Evolutionary conservation across 1,139 yeast species (phyloP).

Genomic region (Spencermartinsiella ligniputridi): DNA sequence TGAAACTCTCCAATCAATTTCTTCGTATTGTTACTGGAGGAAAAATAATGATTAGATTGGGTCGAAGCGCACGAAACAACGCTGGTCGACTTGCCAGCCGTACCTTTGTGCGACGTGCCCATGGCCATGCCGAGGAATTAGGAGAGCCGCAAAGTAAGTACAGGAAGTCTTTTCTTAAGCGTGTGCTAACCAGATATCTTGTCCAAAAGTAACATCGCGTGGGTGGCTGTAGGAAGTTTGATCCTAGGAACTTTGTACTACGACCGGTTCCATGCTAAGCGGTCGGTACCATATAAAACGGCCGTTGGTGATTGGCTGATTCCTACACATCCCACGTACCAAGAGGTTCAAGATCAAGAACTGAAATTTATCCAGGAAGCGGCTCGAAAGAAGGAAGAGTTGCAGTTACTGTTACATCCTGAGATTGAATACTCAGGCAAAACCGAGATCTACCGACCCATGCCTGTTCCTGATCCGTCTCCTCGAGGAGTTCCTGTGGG

Average conservation of each 20-base stretch:
- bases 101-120: constrained; percentile 16
- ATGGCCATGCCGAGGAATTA: constrained; percentile 1
- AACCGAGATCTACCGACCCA: constrained; percentile 15
- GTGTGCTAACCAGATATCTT: constrained; percentile 7
- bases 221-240: constrained; percentile 21
- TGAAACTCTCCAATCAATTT: too few species aligned
- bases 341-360: constrained; percentile 11
- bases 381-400: constrained; percentile 18
- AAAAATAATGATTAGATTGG: constrained; percentile 11
- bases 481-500: constrained; percentile 26
- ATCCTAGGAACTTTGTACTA: constrained; percentile 25
- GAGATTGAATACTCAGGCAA: constrained; percentile 6
- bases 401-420: constrained; percentile 9
- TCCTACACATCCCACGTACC: constrained; percentile 18
- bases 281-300: constrained; percentile 19
- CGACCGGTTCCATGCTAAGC: constrained; percentile 23
- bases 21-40: too few species aligned
- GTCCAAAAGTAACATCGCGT: constrained; percentile 20
- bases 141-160: neutral
- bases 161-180: neutral
- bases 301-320: constrained; percentile 27
- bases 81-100: constrained; percentile 12
- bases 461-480: constrained; percentile 26
- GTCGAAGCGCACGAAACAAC: too few species aligned
- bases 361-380: constrained; percentile 9